Percentiles rank a stretch among this genome's conserved stretches.
Evolutionary conservation across 768 basidiomycete genomes (phyloP).

Genomic region (Pleurotus pulmonarius): DNA sequence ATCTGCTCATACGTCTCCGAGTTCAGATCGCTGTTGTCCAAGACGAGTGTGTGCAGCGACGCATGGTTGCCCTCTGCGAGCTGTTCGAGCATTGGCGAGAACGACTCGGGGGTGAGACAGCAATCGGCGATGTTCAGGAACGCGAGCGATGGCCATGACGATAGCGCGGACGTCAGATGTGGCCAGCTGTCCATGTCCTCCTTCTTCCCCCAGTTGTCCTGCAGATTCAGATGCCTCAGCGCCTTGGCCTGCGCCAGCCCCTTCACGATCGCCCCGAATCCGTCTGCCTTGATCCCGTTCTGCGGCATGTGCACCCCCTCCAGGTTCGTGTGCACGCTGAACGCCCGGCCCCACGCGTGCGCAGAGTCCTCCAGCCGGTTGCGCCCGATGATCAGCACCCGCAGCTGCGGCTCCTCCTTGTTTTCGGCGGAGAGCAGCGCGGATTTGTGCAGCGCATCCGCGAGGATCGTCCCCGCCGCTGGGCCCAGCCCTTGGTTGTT

Average conservation of each 20-base stretch:
- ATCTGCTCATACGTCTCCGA: slow-evolving; percentile 62
- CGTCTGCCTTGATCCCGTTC: slow-evolving; percentile 94
- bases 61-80: slow-evolving; percentile 70
- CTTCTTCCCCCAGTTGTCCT: slow-evolving; percentile 75
- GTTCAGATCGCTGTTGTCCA: slow-evolving; percentile 94
- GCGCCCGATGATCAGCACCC: slow-evolving; percentile 85
- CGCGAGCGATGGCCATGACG: slow-evolving; percentile 65
- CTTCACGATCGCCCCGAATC: slow-evolving; percentile 72
- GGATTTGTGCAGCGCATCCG: slow-evolving; percentile 76
- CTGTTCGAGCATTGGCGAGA: slow-evolving; percentile 61
- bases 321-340: slow-evolving; percentile 78
- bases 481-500: slow-evolving; percentile 98
- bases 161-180: slow-evolving; percentile 35
- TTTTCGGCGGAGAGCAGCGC: slow-evolving; percentile 64
- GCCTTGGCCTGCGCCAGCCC: slow-evolving; percentile 67
- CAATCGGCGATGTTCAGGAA: slow-evolving; percentile 93
- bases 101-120: slow-evolving; percentile 78
- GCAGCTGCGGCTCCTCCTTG: slow-evolving; percentile 69
- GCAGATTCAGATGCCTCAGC: slow-evolving; percentile 80
- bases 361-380: slow-evolving; percentile 95
- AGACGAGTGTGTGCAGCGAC: slow-evolving; percentile 68
- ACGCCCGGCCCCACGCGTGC: slow-evolving; percentile 79
- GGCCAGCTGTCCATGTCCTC: slow-evolving; percentile 16
- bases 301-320: slow-evolving; percentile 92
- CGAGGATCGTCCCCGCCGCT: slow-evolving; percentile 80